Evolutionary conservation across 129 eudicot genomes (phyloP).

Genomic region (Tanacetum coccineum): DNA sequence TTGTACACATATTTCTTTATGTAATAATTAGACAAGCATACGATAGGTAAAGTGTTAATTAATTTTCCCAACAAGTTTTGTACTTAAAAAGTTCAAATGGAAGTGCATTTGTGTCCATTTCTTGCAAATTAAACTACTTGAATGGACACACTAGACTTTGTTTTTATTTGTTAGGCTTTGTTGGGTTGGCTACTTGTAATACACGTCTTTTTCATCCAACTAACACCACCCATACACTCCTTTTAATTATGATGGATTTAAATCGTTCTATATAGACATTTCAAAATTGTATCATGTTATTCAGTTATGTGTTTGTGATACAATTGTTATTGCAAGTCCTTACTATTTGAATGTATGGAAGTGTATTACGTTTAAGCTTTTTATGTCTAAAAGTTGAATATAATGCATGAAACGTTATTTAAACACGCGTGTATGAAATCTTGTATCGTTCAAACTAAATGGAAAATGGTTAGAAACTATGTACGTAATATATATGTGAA

Average conservation of each 20-base stretch:
- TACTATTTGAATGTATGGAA: too few species aligned
- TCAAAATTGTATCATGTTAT: too few species aligned
- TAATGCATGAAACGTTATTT: background rate
- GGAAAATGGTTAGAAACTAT: too few species aligned
- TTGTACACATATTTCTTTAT: background rate
- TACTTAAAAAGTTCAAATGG: slow-evolving; percentile 1
- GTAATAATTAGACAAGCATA: slow-evolving; percentile 6
- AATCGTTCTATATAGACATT: too few species aligned
- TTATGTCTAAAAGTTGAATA: background rate
- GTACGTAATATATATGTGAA: too few species aligned
- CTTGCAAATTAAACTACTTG: slow-evolving; percentile 20
- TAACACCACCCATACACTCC: slow-evolving; percentile 22
- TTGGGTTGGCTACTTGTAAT: slow-evolving; percentile 21
- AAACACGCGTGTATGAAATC: background rate
- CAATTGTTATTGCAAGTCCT: background rate
- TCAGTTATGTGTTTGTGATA: background rate
- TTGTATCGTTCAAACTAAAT: background rate
- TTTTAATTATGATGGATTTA: slow-evolving; percentile 3
- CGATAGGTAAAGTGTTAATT: slow-evolving; percentile 6
- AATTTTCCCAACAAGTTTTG: slow-evolving; percentile 7
- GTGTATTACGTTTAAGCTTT: too few species aligned
- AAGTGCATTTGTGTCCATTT: slow-evolving; percentile 15
- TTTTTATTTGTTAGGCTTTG: slow-evolving; percentile 22
- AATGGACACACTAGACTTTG: slow-evolving; percentile 19
- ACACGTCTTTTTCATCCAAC: slow-evolving; percentile 33